Evolutionary conservation across 192 early-diverging fungal species (phyloP).

Genomic region (Coemansia aciculifera): DNA sequence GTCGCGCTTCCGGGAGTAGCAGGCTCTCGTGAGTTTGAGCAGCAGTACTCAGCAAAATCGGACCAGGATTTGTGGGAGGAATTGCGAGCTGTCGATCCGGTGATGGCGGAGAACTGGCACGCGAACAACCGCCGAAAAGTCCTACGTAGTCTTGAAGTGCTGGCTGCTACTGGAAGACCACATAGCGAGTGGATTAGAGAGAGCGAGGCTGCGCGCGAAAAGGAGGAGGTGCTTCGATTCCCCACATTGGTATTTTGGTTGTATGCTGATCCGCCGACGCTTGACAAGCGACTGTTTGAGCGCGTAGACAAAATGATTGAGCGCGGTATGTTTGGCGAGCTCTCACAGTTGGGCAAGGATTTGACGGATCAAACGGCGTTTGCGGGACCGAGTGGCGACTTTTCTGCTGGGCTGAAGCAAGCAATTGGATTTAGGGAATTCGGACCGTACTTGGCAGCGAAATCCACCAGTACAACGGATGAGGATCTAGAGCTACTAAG

Average conservation of each 20-base stretch:
- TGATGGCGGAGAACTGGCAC: slow-evolving; percentile 91
- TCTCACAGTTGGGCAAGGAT: slow-evolving; percentile 40
- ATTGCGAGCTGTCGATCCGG: slow-evolving; percentile 72
- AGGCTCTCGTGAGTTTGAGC: slow-evolving; percentile 31
- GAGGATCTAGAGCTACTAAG: slow-evolving; percentile 43
- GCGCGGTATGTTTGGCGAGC: slow-evolving; percentile 59
- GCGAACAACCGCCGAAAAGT: slow-evolving; percentile 84
- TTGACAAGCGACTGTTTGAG: slow-evolving; percentile 78
- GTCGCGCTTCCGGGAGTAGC: not conserved
- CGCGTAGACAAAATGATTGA: slow-evolving; percentile 88
- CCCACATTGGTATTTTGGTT: slow-evolving; percentile 85
- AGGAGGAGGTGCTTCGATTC: slow-evolving; percentile 58
- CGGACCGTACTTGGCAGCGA: slow-evolving; percentile 63
- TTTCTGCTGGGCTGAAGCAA: slow-evolving; percentile 26
- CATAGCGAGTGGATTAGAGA: slow-evolving; percentile 77
- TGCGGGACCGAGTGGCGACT: slow-evolving; percentile 13
- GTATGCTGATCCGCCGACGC: slow-evolving; percentile 63
- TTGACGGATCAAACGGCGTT: not conserved
- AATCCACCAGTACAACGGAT: not conserved
- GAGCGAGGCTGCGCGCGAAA: slow-evolving; percentile 59
- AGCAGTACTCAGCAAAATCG: slow-evolving; percentile 23
- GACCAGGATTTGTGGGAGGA: slow-evolving; percentile 66
- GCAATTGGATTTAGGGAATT: slow-evolving; percentile 88
- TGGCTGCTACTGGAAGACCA: slow-evolving; percentile 65
- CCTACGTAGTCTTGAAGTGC: slow-evolving; percentile 83